Evolutionary conservation across 2,329 filamentous ascomycete species (phyloP), one percentile per base, ranked within the genome.

Genomic region (Cladosporium oxysporum): DNA sequence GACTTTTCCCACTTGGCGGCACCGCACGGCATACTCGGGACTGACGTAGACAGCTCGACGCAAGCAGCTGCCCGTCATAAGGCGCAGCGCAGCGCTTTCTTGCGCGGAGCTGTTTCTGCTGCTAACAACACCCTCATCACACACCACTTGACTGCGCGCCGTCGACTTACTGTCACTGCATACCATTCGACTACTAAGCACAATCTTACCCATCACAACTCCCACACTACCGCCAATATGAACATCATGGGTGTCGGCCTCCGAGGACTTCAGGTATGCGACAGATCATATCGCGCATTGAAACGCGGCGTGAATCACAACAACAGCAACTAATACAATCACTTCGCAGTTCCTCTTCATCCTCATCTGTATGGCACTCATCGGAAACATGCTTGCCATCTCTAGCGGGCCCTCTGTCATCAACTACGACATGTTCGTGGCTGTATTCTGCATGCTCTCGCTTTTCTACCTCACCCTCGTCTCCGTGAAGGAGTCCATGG

Each of bases 401-500:
- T 66, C 65, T 28, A 67, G 69, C 66, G 64, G 68, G 71, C 83
- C 86, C 2, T 80, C 83, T 26, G 81, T 87, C 61, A 80, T 90
- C 78, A 78, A 83, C 81, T 81, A 84, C 80, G 82, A 86, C 77
- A 89, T 93, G 81, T 93, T 93, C 77, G 86, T 89, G 69, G 82
- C 86, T 41, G 84, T 85, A 0, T 82, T 91, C 69, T 84, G 84
- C 50, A 90, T 90, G 88, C 73, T 92, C 35, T 84, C 85, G 53
- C 78, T 87, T 47, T 76, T 93, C 60, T 88, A 86, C 76, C 88
- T 90, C 65, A 78, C 91, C 3, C 82, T 81, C 7, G 82, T 84
- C 3, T 77, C 83, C 29, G 79, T 90, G 72, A 78, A 87, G 69
- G 82, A 86, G 49, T 77, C 79, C 62, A 78, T 87, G 66, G 79